Evolutionary conservation across 257 asterid species (phyloP).

Genomic region (Gardenia jasminoides): DNA sequence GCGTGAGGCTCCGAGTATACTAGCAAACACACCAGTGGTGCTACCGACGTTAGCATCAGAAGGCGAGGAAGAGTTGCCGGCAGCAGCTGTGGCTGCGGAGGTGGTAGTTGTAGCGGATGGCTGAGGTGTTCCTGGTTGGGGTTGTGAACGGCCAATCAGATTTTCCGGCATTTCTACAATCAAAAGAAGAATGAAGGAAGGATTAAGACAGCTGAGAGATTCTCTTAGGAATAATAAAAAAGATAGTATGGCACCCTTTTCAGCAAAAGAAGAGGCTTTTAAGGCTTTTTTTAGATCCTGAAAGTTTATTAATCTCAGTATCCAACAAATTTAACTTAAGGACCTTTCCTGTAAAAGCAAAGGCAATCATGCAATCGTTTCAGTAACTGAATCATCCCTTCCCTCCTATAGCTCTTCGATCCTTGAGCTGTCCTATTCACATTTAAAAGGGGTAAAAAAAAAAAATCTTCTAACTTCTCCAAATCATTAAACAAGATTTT

Average conservation of each 20-base stretch:
- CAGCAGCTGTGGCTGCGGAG: slow-evolving; percentile 14
- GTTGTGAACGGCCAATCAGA: slow-evolving; percentile 37
- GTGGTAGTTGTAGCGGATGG: slow-evolving; percentile 21
- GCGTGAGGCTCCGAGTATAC: slow-evolving; percentile 34
- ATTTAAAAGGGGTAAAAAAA: background rate
- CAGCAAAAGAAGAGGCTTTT: slow-evolving; percentile 8
- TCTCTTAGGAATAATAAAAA: background rate
- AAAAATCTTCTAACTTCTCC: background rate
- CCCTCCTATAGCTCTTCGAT: slow-evolving; percentile 31
- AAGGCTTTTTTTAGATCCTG: slow-evolving; percentile 29
- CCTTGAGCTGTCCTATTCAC: slow-evolving; percentile 21
- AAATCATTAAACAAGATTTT: background rate
- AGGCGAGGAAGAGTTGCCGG: slow-evolving; percentile 28
- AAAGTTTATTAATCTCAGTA: slow-evolving; percentile 28
- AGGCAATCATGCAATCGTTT: slow-evolving; percentile 52
- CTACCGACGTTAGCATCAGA: slow-evolving; percentile 32
- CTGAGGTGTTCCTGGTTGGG: slow-evolving; percentile 25
- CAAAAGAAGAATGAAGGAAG: slow-evolving; percentile 9
- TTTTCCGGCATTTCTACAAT: slow-evolving; percentile 66
- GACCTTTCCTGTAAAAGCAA: slow-evolving; percentile 43
- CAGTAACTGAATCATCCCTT: slow-evolving; percentile 9
- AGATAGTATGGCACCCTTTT: slow-evolving; percentile 12
- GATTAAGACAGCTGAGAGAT: slow-evolving; percentile 25
- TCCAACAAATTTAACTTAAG: slow-evolving; percentile 29
- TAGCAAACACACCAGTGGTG: slow-evolving; percentile 32